Conservation (phyloP, 1,284 basidiomycete genomes). For the Cryptococcus sp. region DNA sequence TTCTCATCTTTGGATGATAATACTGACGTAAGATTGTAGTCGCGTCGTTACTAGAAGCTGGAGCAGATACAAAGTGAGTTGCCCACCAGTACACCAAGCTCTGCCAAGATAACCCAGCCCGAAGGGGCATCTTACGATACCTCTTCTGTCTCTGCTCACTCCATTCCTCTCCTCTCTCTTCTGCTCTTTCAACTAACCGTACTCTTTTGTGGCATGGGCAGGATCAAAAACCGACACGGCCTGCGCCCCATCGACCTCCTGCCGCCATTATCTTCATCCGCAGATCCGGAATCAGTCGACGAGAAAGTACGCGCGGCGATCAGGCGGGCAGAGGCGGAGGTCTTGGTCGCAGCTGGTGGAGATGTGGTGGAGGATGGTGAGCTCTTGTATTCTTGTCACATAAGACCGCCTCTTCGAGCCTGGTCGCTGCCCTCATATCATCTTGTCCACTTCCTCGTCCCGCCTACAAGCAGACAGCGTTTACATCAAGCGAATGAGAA, state of each 20-base stretch:
- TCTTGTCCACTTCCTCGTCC: no score
- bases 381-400: no score
- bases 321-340: slow-evolving; percentile 44
- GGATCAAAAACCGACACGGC: slow-evolving; percentile 72
- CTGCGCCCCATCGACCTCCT: slow-evolving; percentile 64
- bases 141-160: background rate
- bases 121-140: background rate
- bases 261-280: slow-evolving; percentile 45
- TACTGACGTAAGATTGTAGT: slow-evolving; percentile 51
- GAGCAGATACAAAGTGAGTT: slow-evolving; percentile 69
- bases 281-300: slow-evolving; percentile 42
- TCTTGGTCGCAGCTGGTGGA: slow-evolving; percentile 37
- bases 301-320: slow-evolving; percentile 45
- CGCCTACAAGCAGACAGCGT: no score
- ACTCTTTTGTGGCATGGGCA: slow-evolving; percentile 39
- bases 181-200: background rate
- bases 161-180: background rate
- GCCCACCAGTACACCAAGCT: no score
- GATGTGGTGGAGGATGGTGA: slow-evolving; percentile 51
- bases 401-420: no score
- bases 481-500: no score
- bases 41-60: slow-evolving; percentile 72
- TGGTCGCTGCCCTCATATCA: no score
- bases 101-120: no score
- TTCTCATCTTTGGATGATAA: background rate